Conservation (phyloP, 306 rosid genomes). For the Vigna reflexopilosa region DNA sequence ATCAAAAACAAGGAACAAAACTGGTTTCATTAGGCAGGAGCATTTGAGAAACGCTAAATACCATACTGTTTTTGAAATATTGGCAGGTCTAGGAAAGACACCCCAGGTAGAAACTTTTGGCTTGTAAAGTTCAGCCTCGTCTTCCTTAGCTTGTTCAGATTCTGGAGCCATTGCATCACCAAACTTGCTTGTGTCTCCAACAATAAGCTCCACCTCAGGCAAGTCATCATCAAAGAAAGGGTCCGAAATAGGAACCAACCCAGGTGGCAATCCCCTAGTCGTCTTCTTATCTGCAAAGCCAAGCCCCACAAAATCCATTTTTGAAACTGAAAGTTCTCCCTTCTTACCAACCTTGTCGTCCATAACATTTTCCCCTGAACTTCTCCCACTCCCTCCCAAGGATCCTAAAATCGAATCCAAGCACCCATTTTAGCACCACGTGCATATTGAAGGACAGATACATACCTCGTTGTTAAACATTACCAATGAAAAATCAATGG, state of each 20-base stretch:
- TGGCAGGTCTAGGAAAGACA: constrained; percentile 89
- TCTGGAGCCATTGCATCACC: constrained; percentile 44
- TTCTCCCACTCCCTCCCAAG: constrained; percentile 39
- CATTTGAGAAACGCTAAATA: constrained; percentile 30
- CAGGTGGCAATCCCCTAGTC: constrained; percentile 74
- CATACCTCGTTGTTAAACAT: not conserved
- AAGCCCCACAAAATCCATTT: constrained; percentile 85
- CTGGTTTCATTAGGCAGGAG: constrained; percentile 22
- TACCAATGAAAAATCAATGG: not conserved
- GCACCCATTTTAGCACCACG: constrained; percentile 38
- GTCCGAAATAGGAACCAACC: constrained; percentile 78
- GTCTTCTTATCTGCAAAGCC: constrained; percentile 80
- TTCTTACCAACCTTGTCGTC: constrained; percentile 55
- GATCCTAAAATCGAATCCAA: constrained; percentile 54
- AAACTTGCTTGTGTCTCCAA: constrained; percentile 72
- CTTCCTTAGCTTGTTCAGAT: constrained; percentile 52
- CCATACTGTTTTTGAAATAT: constrained; percentile 87
- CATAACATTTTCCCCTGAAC: constrained; percentile 33
- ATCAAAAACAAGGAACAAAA: constrained; percentile 5
- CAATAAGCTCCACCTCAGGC: constrained; percentile 85
- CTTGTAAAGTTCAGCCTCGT: constrained; percentile 71
- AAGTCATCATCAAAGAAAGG: constrained; percentile 58
- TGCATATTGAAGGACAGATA: not conserved
- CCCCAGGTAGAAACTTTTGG: constrained; percentile 97
- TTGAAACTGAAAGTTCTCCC: constrained; percentile 70